Evolutionary conservation across 2,329 filamentous ascomycete species (phyloP).

Genomic region (Reticulascus tulasneorum): DNA sequence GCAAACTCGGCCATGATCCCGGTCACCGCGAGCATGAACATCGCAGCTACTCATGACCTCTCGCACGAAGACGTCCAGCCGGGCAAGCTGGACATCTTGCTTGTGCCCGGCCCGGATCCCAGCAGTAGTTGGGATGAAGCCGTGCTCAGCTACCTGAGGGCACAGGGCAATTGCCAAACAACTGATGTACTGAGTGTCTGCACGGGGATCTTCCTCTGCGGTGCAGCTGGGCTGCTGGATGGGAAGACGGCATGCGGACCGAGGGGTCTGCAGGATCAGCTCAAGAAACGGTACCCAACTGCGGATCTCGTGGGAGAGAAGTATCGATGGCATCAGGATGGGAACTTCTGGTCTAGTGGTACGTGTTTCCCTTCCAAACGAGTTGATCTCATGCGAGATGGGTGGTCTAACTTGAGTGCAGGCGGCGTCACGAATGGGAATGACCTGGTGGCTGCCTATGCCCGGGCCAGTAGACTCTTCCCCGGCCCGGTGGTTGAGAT

Average conservation of each 20-base stretch:
- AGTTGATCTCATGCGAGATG: neutral
- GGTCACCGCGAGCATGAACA: constrained; percentile 34
- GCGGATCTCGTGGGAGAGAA: constrained; percentile 40
- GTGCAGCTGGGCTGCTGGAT: constrained; percentile 42
- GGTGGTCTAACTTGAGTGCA: constrained; percentile 16
- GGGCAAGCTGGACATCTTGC: constrained; percentile 45
- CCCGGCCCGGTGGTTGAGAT: constrained; percentile 40
- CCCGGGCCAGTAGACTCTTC: constrained; percentile 36
- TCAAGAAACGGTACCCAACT: constrained; percentile 33
- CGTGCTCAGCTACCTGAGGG: constrained; percentile 37
- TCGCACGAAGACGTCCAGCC: constrained; percentile 42
- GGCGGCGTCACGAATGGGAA: constrained; percentile 55
- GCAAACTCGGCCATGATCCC: constrained; percentile 29
- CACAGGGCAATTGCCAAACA: constrained; percentile 29
- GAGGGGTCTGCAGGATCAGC: constrained; percentile 34
- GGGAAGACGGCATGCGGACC: constrained; percentile 45
- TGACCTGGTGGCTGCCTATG: constrained; percentile 51
- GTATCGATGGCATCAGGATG: constrained; percentile 47
- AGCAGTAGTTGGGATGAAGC: constrained; percentile 23
- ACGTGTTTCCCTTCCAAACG: constrained; percentile 18
- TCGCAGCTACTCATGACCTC: constrained; percentile 40
- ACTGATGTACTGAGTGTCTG: constrained; percentile 50
- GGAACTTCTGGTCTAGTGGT: constrained; percentile 53
- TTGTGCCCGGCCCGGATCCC: constrained; percentile 49
- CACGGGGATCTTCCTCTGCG: constrained; percentile 46